Conservation (phyloP, 257 asterid species). For the Ocimum tenuiflorum region DNA sequence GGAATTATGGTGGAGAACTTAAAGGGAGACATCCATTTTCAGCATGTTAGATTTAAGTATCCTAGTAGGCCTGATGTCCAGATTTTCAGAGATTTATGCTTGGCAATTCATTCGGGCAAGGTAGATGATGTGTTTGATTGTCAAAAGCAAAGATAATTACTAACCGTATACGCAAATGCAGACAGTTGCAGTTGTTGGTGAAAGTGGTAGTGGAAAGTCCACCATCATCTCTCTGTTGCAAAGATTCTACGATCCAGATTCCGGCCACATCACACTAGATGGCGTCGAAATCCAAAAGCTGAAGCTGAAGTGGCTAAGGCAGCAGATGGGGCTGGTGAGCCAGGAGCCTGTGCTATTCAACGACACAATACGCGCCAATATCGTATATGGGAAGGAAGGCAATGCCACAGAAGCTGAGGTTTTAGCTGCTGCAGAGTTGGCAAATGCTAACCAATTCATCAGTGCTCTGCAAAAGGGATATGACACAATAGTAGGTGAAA, state of each 20-base stretch:
- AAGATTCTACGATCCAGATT: conserved; percentile 43
- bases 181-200: conserved; percentile 56
- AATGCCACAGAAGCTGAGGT: conserved; percentile 41
- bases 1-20: conserved; percentile 35
- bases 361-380: conserved; percentile 42
- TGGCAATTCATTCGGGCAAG: conserved; percentile 34
- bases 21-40: conserved; percentile 50
- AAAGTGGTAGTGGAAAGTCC: conserved; percentile 62
- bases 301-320: conserved; percentile 42
- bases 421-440: conserved; percentile 39
- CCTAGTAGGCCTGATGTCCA: conserved; percentile 59
- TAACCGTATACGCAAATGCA: conserved; percentile 1
- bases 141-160: too few relatives aligned
- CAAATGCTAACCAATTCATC: conserved; percentile 48
- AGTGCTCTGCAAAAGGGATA: conserved; percentile 48
- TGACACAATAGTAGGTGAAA: conserved; percentile 45
- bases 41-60: conserved; percentile 48
- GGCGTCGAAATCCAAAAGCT: conserved; percentile 24
- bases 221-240: conserved; percentile 44
- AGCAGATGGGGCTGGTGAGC: conserved; percentile 54
- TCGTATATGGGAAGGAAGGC: conserved; percentile 42
- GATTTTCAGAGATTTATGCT: conserved; percentile 47
- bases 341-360: conserved; percentile 46
- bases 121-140: neutral
- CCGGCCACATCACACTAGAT: conserved; percentile 42